A percentile compares a stretch with the other conserved stretches of the same genome.
Evolutionary conservation across 441 rosid species (phyloP).

Genomic region (Arabidopsis hybrid): DNA sequence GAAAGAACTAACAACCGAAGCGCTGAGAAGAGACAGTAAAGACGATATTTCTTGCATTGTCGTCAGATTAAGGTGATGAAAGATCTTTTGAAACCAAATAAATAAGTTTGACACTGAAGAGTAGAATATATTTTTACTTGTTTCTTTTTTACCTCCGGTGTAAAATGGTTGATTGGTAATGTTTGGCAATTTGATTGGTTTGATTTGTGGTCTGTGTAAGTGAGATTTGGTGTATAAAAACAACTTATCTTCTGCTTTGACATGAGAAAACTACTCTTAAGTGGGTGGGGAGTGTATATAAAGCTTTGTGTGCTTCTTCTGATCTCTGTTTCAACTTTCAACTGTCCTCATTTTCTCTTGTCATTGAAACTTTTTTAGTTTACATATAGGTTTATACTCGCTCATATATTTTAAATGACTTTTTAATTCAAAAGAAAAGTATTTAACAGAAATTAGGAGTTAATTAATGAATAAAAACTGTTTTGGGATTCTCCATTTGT

Average conservation of each 20-base stretch:
- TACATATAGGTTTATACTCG: too few species aligned
- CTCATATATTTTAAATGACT: too few species aligned
- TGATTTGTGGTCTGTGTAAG: constrained; percentile 38
- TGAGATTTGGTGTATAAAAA: constrained; percentile 40
- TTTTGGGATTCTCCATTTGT: too few species aligned
- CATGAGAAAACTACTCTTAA: constrained; percentile 9
- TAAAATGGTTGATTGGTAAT: constrained; percentile 35
- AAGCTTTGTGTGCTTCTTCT: neutral
- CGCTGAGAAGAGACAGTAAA: constrained; percentile 78
- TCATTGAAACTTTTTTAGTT: neutral
- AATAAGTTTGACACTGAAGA: constrained; percentile 27
- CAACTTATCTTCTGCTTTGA: constrained; percentile 27
- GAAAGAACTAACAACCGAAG: constrained; percentile 80
- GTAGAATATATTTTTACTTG: constrained; percentile 24
- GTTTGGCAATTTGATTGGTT: constrained; percentile 36
- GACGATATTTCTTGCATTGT: constrained; percentile 94
- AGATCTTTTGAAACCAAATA: constrained; percentile 30
- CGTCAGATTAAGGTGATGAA: constrained; percentile 70
- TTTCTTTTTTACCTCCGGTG: constrained; percentile 23
- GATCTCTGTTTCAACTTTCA: neutral
- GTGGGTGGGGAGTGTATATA: constrained; percentile 17
- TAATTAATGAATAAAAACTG: too few species aligned
- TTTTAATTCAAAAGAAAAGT: too few species aligned
- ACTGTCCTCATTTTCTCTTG: neutral
- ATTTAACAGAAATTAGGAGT: too few species aligned